A percentile compares a stretch with the other conserved stretches of the same genome.
Conservation (phyloP, 2,329 filamentous ascomycete species). For the Cryphonectria japonica region DNA sequence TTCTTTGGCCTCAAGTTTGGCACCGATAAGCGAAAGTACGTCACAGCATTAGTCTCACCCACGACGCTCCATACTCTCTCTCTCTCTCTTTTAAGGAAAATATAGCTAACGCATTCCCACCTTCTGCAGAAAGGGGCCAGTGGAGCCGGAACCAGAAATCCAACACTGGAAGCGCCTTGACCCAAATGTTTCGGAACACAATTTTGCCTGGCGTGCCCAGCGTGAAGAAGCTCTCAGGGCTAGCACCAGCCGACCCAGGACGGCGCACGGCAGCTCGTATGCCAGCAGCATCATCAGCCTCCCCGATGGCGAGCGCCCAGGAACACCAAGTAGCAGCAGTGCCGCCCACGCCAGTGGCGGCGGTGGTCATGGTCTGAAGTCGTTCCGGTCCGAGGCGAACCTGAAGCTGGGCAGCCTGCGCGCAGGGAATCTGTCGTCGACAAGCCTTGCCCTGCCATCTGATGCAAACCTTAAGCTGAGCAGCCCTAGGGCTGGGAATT, state of each 20-base stretch:
- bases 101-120: slow-evolving; percentile 12
- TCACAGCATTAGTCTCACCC: slow-evolving; percentile 27
- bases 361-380: slow-evolving; percentile 36
- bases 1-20: slow-evolving; percentile 62
- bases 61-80: too few species aligned
- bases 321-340: slow-evolving; percentile 7
- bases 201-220: slow-evolving; percentile 14
- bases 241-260: slow-evolving; percentile 13
- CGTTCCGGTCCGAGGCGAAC: slow-evolving; percentile 46
- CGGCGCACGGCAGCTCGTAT: slow-evolving; percentile 30
- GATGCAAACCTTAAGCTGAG: slow-evolving; percentile 42
- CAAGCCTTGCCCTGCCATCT: slow-evolving; percentile 38
- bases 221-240: slow-evolving; percentile 28
- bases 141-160: slow-evolving; percentile 14
- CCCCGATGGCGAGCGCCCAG: slow-evolving; percentile 2
- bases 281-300: slow-evolving; percentile 14
- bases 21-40: slow-evolving; percentile 61
- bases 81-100: too few species aligned
- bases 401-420: slow-evolving; percentile 37
- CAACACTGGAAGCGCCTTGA: slow-evolving; percentile 21
- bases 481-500: slow-evolving; percentile 41
- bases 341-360: slow-evolving; percentile 7
- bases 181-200: slow-evolving; percentile 5
- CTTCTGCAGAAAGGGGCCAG: slow-evolving; percentile 20
- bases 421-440: slow-evolving; percentile 42